Base-by-base conservation (phyloP, 1,284 basidiomycete genomes). In the Rhodotorula sp. region DNA sequence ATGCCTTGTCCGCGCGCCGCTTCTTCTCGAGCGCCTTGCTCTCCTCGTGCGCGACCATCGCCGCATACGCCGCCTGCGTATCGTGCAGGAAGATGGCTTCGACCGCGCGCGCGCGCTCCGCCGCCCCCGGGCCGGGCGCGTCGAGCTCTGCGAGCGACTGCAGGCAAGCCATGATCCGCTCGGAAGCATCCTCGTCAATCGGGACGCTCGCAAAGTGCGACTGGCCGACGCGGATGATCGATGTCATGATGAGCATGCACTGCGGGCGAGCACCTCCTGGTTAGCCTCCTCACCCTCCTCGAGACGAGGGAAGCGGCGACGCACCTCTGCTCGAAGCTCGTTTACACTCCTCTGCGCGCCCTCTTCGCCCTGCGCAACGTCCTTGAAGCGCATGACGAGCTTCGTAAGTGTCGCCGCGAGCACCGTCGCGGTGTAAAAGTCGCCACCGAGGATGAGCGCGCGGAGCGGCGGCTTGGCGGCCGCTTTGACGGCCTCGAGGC, bases 181-280 rank as follows among this genome's bases (percentile, higher is more conserved):
- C 97, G 78, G 89, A 90, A 36, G 94, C 96, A 82, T 99, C 97
- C 82, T 99, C 97, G 84, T 99, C 97, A 77, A 99, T 99, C 25
- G 92, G 91, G 3, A 91, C 90, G 0, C 91, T 88, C 54, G 91
- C 91, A 78, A 97, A 97, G 81, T 96, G 95, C 71, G 92, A 95
- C 84, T 98, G 96, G 54, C 97, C 97, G 61, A 98, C 93, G 61
- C 96, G 92, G 78, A 99, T 91, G 79, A 97, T 86, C 27, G 93
- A 97, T 4, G 94, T 91, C 96, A 99, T 98, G 81, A 99, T 94
- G 70, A 99, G 86, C 92, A 99, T 98, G 5, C 94, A 90, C 90
- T 91, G 72, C 17, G 34, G 58, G 22, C 57, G 41, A 6, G 25
- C 41, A 21, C 15, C 48, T 27, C 25, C 27, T 29, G 55, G 29